phyloP scores from a whole-genome alignment of 2,329 filamentous ascomycete species.

The Phialophora expanda region DNA sequence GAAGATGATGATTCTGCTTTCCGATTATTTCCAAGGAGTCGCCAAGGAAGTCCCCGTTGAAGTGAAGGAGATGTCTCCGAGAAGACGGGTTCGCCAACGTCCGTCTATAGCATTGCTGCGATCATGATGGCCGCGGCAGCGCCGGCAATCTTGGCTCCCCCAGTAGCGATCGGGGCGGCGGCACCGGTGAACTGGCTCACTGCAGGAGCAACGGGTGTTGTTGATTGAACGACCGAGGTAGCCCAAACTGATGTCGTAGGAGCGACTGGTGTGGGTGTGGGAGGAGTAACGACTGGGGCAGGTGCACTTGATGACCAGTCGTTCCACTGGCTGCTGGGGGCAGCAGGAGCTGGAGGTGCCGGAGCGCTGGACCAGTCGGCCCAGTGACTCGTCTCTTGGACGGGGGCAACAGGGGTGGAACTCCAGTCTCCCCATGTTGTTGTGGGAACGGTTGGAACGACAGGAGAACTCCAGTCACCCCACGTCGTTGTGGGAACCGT shows the following conservation, averaged over 20 bases:
- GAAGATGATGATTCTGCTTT: constrained; percentile 9
- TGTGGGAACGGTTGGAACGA: constrained; percentile 4
- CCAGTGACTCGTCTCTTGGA: constrained; percentile 15
- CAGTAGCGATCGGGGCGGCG: constrained; percentile 27
- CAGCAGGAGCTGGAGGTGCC: constrained; percentile 5
- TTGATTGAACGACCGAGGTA: constrained; percentile 18
- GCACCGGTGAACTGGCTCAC: constrained; percentile 33
- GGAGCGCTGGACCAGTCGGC: constrained; percentile 21
- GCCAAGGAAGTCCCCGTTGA: not conserved
- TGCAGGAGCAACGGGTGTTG: constrained; percentile 26
- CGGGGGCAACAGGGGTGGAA: constrained; percentile 17
- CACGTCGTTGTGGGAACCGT: constrained; percentile 9
- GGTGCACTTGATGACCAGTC: constrained; percentile 27
- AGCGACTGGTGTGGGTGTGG: constrained; percentile 15
- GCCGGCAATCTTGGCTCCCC: constrained; percentile 28
- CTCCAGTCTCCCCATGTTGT: constrained; percentile 20
- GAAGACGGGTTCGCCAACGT: constrained; percentile 6
- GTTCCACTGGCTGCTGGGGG: constrained; percentile 21
- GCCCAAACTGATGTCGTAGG: constrained; percentile 10
- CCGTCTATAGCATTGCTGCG: constrained; percentile 29
- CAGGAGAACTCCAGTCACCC: constrained; percentile 20
- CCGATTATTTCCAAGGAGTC: not conserved
- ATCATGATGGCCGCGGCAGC: constrained; percentile 32
- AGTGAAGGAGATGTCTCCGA: constrained; percentile 4
- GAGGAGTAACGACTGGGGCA: not conserved